Conservation (phyloP, 768 basidiomycete genomes). For the Termitomyces heimii region DNA sequence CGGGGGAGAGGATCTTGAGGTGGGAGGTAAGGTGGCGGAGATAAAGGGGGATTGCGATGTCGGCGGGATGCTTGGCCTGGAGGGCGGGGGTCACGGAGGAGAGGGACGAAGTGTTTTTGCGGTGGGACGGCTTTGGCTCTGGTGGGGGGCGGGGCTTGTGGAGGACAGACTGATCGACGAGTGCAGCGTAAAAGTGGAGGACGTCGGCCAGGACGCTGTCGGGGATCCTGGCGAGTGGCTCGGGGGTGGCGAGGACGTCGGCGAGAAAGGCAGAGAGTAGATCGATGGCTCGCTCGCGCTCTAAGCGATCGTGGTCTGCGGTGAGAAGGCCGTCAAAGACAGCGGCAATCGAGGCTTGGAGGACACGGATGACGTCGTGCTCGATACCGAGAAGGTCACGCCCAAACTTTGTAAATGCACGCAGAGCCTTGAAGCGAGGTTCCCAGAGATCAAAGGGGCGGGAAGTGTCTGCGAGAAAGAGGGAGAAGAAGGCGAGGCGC, state of each 20-base stretch:
- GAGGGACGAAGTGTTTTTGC: slow-evolving; percentile 57
- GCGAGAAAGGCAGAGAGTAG: slow-evolving; percentile 54
- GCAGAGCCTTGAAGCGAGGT: slow-evolving; percentile 59
- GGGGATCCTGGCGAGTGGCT: slow-evolving; percentile 54
- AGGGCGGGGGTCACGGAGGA: slow-evolving; percentile 32
- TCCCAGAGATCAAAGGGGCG: slow-evolving; percentile 75
- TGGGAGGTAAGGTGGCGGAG: slow-evolving; percentile 58
- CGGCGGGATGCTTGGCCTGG: slow-evolving; percentile 45
- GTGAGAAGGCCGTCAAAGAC: not conserved
- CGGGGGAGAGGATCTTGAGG: slow-evolving; percentile 51
- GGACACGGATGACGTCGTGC: slow-evolving; percentile 42
- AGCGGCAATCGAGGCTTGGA: slow-evolving; percentile 54
- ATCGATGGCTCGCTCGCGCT: slow-evolving; percentile 62
- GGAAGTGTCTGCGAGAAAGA: slow-evolving; percentile 43
- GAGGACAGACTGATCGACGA: slow-evolving; percentile 51
- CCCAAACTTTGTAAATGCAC: slow-evolving; percentile 57
- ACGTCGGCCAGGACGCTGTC: slow-evolving; percentile 53
- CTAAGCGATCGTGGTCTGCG: slow-evolving; percentile 31
- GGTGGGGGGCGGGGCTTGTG: too few relatives aligned
- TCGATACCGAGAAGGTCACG: slow-evolving; percentile 63
- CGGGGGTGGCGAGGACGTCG: slow-evolving; percentile 39
- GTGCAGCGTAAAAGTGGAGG: slow-evolving; percentile 50
- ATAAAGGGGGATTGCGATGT: slow-evolving; percentile 58
- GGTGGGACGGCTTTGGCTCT: slow-evolving; percentile 33
- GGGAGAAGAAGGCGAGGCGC: slow-evolving; percentile 54